phyloP scores from a whole-genome alignment of 1,284 basidiomycete genomes.

The Leccinum ambiguum region DNA sequence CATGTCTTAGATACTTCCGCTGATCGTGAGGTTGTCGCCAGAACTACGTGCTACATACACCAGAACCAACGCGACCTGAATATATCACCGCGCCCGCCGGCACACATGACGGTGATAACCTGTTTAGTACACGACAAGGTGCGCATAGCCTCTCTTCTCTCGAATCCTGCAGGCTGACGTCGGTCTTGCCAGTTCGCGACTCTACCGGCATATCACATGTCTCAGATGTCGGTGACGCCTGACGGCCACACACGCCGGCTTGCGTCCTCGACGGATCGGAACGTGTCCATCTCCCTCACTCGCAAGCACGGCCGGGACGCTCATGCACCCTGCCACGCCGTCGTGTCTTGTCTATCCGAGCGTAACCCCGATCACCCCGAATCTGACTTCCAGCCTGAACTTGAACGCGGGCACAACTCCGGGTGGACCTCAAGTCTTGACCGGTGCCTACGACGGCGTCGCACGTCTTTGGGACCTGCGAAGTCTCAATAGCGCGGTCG shows the following conservation, averaged over 20 bases:
- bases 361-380: slow-evolving; percentile 12
- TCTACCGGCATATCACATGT: too few relatives aligned
- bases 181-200: too few relatives aligned
- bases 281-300: slow-evolving; percentile 52
- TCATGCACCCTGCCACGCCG: slow-evolving; percentile 74
- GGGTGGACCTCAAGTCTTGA: slow-evolving; percentile 55
- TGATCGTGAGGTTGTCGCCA: too few relatives aligned
- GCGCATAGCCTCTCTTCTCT: too few relatives aligned
- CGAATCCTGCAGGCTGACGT: too few relatives aligned
- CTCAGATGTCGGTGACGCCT: slow-evolving; percentile 32
- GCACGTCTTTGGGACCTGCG: slow-evolving; percentile 88
- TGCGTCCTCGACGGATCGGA: slow-evolving; percentile 68
- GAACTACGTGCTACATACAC: too few relatives aligned
- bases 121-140: too few relatives aligned
- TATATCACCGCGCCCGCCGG: too few relatives aligned
- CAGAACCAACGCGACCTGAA: too few relatives aligned
- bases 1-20: too few relatives aligned
- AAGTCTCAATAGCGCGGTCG: slow-evolving; percentile 60
- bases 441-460: slow-evolving; percentile 82
- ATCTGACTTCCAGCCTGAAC: not conserved
- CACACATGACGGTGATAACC: too few relatives aligned
- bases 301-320: slow-evolving; percentile 47
- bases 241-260: slow-evolving; percentile 44
- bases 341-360: slow-evolving; percentile 61
- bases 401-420: not conserved